Conservation (phyloP, 1,139 yeast genomes). For the Blastobotrys serpentis region DNA sequence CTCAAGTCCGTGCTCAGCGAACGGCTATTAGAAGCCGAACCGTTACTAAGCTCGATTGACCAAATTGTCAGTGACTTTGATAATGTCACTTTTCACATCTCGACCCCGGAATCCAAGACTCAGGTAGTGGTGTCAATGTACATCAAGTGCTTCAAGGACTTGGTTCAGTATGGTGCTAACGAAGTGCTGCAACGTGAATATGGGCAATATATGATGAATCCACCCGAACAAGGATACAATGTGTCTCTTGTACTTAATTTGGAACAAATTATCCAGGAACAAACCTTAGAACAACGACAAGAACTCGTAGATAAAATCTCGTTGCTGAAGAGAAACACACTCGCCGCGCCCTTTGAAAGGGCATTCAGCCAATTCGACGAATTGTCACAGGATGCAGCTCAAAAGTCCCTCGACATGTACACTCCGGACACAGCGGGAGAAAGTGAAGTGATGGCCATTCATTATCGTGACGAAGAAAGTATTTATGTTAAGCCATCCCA, state of each 20-base stretch:
- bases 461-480: conserved; percentile 91
- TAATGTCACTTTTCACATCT: conserved; percentile 88
- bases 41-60: conserved; percentile 65
- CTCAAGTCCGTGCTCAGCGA: conserved; percentile 44
- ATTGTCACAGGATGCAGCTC: conserved; percentile 51
- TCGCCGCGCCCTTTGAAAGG: conserved; percentile 89
- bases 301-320: conserved; percentile 64
- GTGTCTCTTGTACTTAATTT: conserved; percentile 73
- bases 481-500: conserved; percentile 88
- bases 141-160: conserved; percentile 75
- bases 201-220: conserved; percentile 41
- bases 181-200: conserved; percentile 45
- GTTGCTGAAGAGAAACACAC: conserved; percentile 75
- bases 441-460: conserved; percentile 67
- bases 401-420: conserved; percentile 50
- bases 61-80: conserved; percentile 93
- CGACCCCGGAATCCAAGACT: conserved; percentile 72
- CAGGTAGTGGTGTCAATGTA: conserved; percentile 66
- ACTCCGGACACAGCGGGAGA: conserved; percentile 48
- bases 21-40: conserved; percentile 41
- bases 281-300: conserved; percentile 44
- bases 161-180: conserved; percentile 60
- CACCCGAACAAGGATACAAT: conserved; percentile 76
- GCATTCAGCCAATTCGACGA: conserved; percentile 80
- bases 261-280: conserved; percentile 41